Evolutionary conservation across 345 rosid species (phyloP), one percentile per base, ranked within the genome.

Genomic region (Pistacia atlantica): DNA sequence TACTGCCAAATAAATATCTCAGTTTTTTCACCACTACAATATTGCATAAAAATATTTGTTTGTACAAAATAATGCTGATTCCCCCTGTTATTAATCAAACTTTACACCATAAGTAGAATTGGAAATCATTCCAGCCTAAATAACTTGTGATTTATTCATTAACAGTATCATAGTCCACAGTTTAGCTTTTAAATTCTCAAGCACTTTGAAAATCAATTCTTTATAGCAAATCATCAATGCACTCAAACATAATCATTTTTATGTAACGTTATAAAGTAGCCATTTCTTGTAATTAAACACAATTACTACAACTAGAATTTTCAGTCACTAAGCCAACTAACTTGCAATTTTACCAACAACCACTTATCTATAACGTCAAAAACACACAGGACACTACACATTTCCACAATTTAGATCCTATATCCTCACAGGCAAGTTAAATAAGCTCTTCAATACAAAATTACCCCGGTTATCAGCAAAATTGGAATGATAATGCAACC

Each of bases 401-500:
- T 52, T 18, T 35, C 31, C 49, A 56, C 37, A 71, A 35, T 56
- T n/a, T 56, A 18, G 74, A 6, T 11, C 8, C 25, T 37, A 72
- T 14, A 48, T 64, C 16, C 25, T 10, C 17, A 12, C 45, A 60
- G 31, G 35, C 4, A 60, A 18, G 9, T 28, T 60, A 61, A 46
- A 51, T 11, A 51, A 48, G 52, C 4, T 64, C 48, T 67, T 33
- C 5, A 28, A 13, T 28, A 55, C 35, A 48, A 14, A 22, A 65
- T 76, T 86, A 94, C 98, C 95, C 60, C 97, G 80, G 85, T 94
- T 92, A 84, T 97, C 98, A 2, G 98, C 97, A 76, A 94, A 97
- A 83, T 97, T 97, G n/a, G 98, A 97, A 84, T 97, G 99, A 84
- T 92, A 97, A 90, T 94, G 97, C 77, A 97, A 80, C 75, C 97